These are phyloP conservation scores for Podila epigama DNA, from an alignment of 192 early-diverging fungal genomes.

Conservation along the genomic window DNA sequence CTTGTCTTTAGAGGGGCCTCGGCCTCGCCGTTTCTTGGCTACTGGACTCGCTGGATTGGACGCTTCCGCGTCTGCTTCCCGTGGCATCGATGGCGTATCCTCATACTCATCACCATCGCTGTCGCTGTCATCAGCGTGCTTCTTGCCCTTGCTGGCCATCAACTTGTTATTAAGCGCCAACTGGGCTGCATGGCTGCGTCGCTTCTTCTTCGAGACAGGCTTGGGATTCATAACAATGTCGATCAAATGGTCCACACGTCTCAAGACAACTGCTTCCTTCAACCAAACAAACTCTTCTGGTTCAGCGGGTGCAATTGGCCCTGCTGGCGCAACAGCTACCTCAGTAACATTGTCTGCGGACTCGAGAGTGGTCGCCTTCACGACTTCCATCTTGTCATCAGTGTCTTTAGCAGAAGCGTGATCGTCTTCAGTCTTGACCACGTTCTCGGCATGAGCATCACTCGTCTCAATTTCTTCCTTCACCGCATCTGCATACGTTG, in stretches of 20 bases:
- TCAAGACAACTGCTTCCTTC: constrained; percentile 60
- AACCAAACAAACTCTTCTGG: constrained; percentile 59
- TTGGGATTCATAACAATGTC: constrained; percentile 60
- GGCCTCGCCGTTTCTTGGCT: constrained; percentile 39
- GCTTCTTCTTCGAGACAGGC: constrained; percentile 52
- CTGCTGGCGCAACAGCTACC: not conserved
- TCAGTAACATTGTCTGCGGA: not conserved
- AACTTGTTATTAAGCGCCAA: constrained; percentile 37
- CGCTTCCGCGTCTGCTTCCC: not conserved
- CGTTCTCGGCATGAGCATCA: not conserved
- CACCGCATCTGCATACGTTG: not conserved
- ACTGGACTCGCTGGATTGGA: constrained; percentile 22
- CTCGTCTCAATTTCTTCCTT: not conserved
- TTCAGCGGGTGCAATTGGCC: constrained; percentile 12
- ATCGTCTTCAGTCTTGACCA: not conserved
- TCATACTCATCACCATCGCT: constrained; percentile 25
- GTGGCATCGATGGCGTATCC: constrained; percentile 1
- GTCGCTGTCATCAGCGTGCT: constrained; percentile 4
- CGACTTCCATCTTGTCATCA: not conserved
- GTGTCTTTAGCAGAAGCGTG: not conserved
- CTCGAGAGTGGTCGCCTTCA: not conserved
- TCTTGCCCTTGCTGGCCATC: constrained; percentile 29
- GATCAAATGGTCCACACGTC: constrained; percentile 61
- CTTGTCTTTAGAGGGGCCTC: constrained; percentile 18
- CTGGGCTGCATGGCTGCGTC: constrained; percentile 35